Evolutionary conservation across 371 early-diverging fungal species (phyloP), one percentile per base, ranked within the genome.

Genomic region (Mortierella sp.): DNA sequence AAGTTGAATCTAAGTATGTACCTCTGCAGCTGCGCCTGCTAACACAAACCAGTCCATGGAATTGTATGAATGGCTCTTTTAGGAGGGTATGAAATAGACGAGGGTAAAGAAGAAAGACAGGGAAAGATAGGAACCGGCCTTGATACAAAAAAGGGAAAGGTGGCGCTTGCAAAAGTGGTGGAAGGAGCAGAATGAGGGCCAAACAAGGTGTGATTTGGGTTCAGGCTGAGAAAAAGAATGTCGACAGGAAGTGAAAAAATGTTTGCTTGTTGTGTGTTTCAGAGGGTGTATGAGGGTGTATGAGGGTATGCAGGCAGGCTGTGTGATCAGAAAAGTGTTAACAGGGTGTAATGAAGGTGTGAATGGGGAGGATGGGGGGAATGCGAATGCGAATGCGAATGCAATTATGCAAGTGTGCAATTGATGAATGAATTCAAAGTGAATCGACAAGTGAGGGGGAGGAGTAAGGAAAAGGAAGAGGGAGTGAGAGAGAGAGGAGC

Each of bases 11-110:
- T 11, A 34, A 45, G 73, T 48, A 83, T 80, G 48, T 80, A 83
- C 84, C 75, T 83, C 84, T 16, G 80, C 77, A 65, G 84, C 84
- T 45, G 84, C 84, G n/a, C 71, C 57, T 34, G 77, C 74, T 50
- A 83, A 52, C 26, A 80, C 74, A 54, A 80, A 34, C 84, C 77
- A 80, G 28, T 83, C 84, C 84, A 83, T 83, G 31, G 42, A 31
- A 42, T 68, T 10, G 31, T 34, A 5, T 38, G 19, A 14, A 21
- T 11, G 63, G 50, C 50, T 50, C 16, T 50, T 50, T 50, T 50
- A 13, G 16, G 19, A 63, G 44, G 42, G 8, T 63, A 63, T 63
- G 63, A 58, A 28, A 19, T 1, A 50, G 16, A 16, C 10, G 60
- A 60, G 38, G 38, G 65, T 63, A 34, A 63, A 14, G 48, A 26